Evolutionary conservation across 108 stramenopile species (phyloP), one percentile per base, ranked within the genome.

Genomic region (Cyclotella cryptica): DNA sequence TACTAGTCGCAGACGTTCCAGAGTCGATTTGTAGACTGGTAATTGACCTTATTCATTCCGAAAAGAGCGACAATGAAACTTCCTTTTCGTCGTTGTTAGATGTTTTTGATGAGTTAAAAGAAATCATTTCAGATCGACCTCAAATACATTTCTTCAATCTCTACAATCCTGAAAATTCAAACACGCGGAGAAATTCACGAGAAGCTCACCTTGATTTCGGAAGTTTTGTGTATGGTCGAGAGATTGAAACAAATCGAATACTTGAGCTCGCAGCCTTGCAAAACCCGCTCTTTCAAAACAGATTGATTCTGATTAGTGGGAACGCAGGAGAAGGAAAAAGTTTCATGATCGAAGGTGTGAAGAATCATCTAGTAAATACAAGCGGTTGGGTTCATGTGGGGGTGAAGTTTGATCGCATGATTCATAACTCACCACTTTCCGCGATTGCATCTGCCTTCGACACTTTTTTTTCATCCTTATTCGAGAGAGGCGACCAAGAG

Each of bases 391-490:
- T 68, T 24, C 35, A 68, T 35, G n/a, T 68, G 24, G 28, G 35
- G 46, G 47, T 27, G 14, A 68, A 68, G 24, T 68, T 68, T 18
- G 66, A 68, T 29, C 24, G 55, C 12, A 13, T 58, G 12, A 26
- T 12, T 10, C 66, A 68, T 15, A 51, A 47, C 49, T 51, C 46
- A 19, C 66, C 66, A 30, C 47, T 68, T 51, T 47, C 66, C 15
- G 66, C 49, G 24, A 51, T 68, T 9, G 28, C 66, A 27, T 68
- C 66, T 1, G 66, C 66, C 15, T 51, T 68, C 28, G 29, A 68
- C 14, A 49, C 17, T 15, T 68, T 68, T 40, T 68, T 68, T 27
- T 3, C 15, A 40, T 11, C 46, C 15, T 1, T 51, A 49, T 18
- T 68, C 45, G 21, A 30, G 22, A 71, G 15, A 71, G 13, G 17